Evolutionary conservation across 1,284 basidiomycete genomes (phyloP).

Genomic region (Heterobasidion occidentale): DNA sequence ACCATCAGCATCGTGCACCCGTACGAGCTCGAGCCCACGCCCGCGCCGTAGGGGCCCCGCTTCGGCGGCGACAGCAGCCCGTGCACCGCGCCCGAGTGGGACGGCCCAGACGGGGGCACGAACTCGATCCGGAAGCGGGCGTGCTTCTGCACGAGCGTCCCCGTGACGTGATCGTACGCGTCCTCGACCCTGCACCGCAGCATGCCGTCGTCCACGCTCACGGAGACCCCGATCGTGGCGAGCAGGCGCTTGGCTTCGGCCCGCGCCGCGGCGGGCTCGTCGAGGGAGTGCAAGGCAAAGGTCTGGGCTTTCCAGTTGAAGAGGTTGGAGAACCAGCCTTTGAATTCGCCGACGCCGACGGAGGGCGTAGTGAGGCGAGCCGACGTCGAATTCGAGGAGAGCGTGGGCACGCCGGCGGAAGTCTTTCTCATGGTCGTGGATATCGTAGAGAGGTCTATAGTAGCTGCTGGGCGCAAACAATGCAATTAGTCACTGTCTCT

Average conservation of each 20-base stretch:
- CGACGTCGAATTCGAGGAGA: constrained; percentile 14
- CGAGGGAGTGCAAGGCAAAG: constrained; percentile 62
- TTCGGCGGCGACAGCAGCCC: not conserved
- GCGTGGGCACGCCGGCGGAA: constrained; percentile 16
- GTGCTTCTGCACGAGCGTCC: constrained; percentile 42
- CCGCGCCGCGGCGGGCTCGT: constrained; percentile 57
- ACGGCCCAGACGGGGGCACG: constrained; percentile 9
- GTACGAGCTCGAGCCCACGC: constrained; percentile 3
- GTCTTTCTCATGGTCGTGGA: constrained; percentile 11
- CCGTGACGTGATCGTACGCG: constrained; percentile 29
- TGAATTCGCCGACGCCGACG: constrained; percentile 66
- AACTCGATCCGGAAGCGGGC: constrained; percentile 59
- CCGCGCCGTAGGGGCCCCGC: constrained; percentile 16
- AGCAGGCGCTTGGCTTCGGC: constrained; percentile 60
- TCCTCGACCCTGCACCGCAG: constrained; percentile 68
- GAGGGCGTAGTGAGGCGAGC: constrained; percentile 31
- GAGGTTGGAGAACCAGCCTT: constrained; percentile 76
- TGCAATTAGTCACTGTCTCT: not conserved
- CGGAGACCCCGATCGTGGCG: constrained; percentile 54
- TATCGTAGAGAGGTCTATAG: constrained; percentile 25
- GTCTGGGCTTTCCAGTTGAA: constrained; percentile 68
- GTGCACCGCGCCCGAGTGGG: constrained; percentile 3
- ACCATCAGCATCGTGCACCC: constrained; percentile 42
- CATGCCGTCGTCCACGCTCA: constrained; percentile 41
- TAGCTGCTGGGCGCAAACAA: constrained; percentile 19